A percentile compares a stretch with the other conserved stretches of the same genome.
Conservation (phyloP, 2,329 filamentous ascomycete genomes). For the Mycosphaerella sp. region DNA sequence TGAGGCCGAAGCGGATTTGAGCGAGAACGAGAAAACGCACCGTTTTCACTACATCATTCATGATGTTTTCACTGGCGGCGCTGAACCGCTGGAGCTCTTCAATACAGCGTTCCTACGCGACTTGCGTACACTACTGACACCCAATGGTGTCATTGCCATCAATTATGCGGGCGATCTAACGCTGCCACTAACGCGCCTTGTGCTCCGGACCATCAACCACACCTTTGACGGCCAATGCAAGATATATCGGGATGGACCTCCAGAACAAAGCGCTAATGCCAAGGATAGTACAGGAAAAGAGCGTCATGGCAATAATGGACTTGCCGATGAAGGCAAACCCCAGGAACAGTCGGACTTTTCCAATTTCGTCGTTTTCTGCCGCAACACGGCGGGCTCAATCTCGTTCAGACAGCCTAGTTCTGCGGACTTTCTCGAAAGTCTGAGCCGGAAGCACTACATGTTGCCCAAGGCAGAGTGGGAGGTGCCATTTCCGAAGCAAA, state of each 20-base stretch:
- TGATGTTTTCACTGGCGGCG: slow-evolving; percentile 95
- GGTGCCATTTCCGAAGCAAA: slow-evolving; percentile 29
- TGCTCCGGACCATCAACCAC: slow-evolving; percentile 72
- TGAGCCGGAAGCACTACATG: slow-evolving; percentile 63
- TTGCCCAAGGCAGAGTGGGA: slow-evolving; percentile 66
- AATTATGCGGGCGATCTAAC: slow-evolving; percentile 91
- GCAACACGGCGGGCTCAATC: slow-evolving; percentile 49
- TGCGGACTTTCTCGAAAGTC: slow-evolving; percentile 52
- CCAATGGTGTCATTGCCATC: slow-evolving; percentile 74
- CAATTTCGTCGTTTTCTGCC: slow-evolving; percentile 95
- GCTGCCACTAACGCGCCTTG: slow-evolving; percentile 67
- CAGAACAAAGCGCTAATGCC: slow-evolving; percentile 21
- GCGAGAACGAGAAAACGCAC: not conserved
- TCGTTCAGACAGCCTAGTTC: slow-evolving; percentile 3
- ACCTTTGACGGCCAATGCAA: slow-evolving; percentile 80
- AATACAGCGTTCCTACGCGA: slow-evolving; percentile 75
- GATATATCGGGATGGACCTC: slow-evolving; percentile 73
- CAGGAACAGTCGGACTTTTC: slow-evolving; percentile 57
- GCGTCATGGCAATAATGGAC: not conserved
- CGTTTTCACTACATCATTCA: slow-evolving; percentile 94
- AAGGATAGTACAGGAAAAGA: slow-evolving; percentile 15
- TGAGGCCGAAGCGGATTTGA: not conserved
- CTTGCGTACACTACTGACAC: slow-evolving; percentile 64
- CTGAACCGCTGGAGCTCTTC: slow-evolving; percentile 83
- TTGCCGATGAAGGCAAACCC: not conserved